Conservation (phyloP, 345 rosid species). For the Rubroshorea leprosula region DNA sequence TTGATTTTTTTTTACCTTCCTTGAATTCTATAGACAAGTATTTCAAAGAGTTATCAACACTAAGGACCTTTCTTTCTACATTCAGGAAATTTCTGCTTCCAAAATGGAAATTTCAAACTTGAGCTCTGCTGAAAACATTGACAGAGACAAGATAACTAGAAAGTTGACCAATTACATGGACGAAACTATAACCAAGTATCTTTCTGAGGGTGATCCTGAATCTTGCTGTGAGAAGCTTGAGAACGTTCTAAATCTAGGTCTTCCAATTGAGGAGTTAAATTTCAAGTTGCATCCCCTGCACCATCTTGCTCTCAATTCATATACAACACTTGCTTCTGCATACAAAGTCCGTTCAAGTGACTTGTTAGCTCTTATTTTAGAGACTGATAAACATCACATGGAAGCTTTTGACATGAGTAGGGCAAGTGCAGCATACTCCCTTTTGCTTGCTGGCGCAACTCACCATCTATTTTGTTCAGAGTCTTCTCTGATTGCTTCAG, state of each 20-base stretch:
- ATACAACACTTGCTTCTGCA: slow-evolving; percentile 62
- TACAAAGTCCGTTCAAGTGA: slow-evolving; percentile 46
- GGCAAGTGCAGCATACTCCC: slow-evolving; percentile 61
- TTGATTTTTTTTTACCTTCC: background rate
- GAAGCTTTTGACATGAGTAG: slow-evolving; percentile 42
- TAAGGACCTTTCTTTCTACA: background rate
- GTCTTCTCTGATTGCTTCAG: slow-evolving; percentile 47
- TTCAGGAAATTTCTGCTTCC: slow-evolving; percentile 44
- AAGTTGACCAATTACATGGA: slow-evolving; percentile 40
- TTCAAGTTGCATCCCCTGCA: slow-evolving; percentile 53
- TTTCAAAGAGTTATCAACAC: slow-evolving; percentile 1
- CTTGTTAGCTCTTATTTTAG: slow-evolving; percentile 17
- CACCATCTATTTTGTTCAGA: slow-evolving; percentile 45
- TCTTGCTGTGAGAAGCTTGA: slow-evolving; percentile 65
- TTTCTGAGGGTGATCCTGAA: slow-evolving; percentile 45
- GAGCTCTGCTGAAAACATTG: slow-evolving; percentile 17
- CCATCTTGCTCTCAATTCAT: slow-evolving; percentile 51
- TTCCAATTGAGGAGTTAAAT: slow-evolving; percentile 21
- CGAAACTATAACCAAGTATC: slow-evolving; percentile 43
- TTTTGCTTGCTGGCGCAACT: slow-evolving; percentile 61
- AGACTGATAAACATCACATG: slow-evolving; percentile 15
- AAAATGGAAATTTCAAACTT: slow-evolving; percentile 17
- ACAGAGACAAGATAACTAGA: slow-evolving; percentile 30
- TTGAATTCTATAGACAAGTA: background rate
- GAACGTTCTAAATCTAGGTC: slow-evolving; percentile 37